Evolutionary conservation across 257 asterid genomes (phyloP), one percentile per base, ranked within the genome.

Genomic region (Penstemon newberryi): DNA sequence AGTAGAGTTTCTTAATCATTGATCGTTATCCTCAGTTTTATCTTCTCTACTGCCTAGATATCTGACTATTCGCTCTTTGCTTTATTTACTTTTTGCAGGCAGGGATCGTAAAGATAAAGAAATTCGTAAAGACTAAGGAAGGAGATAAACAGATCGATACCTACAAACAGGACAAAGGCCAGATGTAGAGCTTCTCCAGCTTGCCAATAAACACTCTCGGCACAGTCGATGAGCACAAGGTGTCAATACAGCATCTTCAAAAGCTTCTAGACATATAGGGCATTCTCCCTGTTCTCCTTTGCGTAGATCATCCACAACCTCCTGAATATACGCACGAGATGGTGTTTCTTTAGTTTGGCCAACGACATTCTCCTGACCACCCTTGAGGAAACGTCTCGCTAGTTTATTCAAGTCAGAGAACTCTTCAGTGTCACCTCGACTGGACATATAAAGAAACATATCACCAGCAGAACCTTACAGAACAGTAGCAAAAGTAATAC

Each of bases 151-250:
- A 39, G 3, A 63, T 49, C 66, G 65, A 70, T 92, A 92, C 98
- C 97, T 85, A 85, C 99, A 93, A 79, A 93, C 97, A 68, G 99
- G 99, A 81, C 98, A 92, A 82, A 90, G 84, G 53, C 97, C 98
- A 45, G 79, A 78, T 41, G 80, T 70, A 65, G 95, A 70, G 83
- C 80, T 84, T 75, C 88, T 86, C 98, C 98, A 92, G 85, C 98
- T 90, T 68, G 96, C 88, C 78, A 92, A 81, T 57, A 92, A 87
- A 75, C 98, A 90, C 80, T 93, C 99, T 75, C 99, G 87, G 82
- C 99, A 93, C 67, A 93, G 78, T 15, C 84, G 80, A 80, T 93
- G 99, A 78, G 99, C 99, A 84, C 99, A 93, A 67, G 99, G 97
- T 51, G 99, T 93, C 85, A 93, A 80, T 68, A 88, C 96, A 63